Conservation (phyloP, 1,284 basidiomycete genomes). For the Wallemia mellicola region DNA sequence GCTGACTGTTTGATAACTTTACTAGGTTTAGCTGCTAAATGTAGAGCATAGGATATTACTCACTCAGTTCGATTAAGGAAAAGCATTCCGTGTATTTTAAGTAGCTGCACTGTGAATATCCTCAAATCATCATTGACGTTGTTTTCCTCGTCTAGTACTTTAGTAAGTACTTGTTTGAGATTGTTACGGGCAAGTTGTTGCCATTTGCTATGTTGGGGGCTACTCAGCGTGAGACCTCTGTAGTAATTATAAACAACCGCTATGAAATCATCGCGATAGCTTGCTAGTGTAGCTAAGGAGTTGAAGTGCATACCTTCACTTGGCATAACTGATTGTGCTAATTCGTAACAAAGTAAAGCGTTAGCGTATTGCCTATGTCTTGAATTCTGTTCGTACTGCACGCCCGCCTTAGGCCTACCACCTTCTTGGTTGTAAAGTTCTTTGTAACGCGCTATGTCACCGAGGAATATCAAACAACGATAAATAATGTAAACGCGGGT, state of each 20-base stretch:
- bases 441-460: slow-evolving; percentile 74
- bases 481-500: slow-evolving; percentile 32
- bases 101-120: background rate
- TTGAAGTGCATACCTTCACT: background rate
- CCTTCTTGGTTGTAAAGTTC: slow-evolving; percentile 49
- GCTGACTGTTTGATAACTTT: background rate
- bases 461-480: slow-evolving; percentile 68
- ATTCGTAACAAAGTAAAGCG: background rate
- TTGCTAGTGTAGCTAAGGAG: background rate
- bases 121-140: background rate
- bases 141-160: slow-evolving; percentile 4
- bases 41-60: background rate
- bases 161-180: slow-evolving; percentile 8
- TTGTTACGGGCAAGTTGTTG: slow-evolving; percentile 5
- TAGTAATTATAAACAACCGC: background rate
- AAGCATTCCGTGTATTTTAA: background rate
- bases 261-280: background rate
- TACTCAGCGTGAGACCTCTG: background rate
- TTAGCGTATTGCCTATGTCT: background rate
- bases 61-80: background rate
- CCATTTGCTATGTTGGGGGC: background rate
- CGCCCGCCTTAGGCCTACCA: background rate
- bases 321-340: background rate
- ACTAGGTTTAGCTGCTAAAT: background rate
- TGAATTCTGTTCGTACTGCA: background rate